Percentiles rank a stretch among this genome's conserved stretches.
Conservation (phyloP, 371 early-diverging fungal species). For the Vittaforma corneae region DNA sequence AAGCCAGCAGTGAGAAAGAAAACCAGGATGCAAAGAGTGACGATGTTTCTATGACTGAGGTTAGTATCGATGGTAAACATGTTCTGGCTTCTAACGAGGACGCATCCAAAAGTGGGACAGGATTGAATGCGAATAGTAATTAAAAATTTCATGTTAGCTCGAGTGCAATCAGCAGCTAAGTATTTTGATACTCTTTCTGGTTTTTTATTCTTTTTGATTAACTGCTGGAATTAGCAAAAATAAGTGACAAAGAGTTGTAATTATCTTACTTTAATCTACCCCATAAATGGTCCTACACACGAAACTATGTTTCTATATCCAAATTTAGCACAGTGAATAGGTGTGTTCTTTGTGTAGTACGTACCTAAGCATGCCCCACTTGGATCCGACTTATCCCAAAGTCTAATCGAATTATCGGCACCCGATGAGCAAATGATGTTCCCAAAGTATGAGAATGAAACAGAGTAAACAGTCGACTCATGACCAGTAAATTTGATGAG, state of each 20-base stretch:
- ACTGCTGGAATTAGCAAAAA: background rate
- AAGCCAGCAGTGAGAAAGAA: background rate
- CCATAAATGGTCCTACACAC: constrained; percentile 59
- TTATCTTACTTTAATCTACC: constrained; percentile 9
- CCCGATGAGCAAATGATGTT: constrained; percentile 73
- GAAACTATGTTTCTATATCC: constrained; percentile 72
- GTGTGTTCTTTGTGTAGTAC: constrained; percentile 80
- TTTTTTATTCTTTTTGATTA: background rate
- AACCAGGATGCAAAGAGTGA: background rate
- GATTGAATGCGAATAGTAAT: background rate
- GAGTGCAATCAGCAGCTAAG: background rate
- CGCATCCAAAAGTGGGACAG: background rate
- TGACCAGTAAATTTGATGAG: constrained; percentile 80
- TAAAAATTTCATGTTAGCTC: background rate
- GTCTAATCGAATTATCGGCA: constrained; percentile 75
- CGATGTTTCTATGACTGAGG: background rate
- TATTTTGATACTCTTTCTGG: background rate
- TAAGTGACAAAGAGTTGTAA: background rate
- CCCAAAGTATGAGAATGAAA: constrained; percentile 77
- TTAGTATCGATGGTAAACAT: background rate
- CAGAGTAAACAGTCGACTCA: constrained; percentile 71
- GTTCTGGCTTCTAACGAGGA: background rate
- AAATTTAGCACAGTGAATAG: constrained; percentile 72
- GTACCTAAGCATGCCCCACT: constrained; percentile 65
- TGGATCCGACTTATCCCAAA: constrained; percentile 72